A percentile compares a stretch with the other conserved stretches of the same genome.
phyloP scores from a whole-genome alignment of 352 stramenopile species.

The Phytophthora colocasiae region DNA sequence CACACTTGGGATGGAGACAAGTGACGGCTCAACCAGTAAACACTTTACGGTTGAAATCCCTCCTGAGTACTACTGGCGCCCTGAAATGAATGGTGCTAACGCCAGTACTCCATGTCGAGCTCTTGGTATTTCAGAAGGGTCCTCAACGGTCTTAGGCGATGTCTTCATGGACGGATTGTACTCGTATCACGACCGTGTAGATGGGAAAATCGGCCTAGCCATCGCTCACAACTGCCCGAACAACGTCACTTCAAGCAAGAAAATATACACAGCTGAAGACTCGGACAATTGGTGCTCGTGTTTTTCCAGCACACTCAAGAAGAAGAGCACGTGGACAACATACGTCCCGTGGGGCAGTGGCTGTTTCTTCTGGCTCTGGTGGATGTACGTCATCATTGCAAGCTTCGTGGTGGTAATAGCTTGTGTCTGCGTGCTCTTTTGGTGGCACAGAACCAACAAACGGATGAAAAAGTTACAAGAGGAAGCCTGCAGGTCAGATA shows the following conservation, averaged over 20 bases:
- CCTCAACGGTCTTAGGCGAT: slow-evolving; percentile 72
- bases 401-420: slow-evolving; percentile 64
- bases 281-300: slow-evolving; percentile 71
- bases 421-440: slow-evolving; percentile 62
- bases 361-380: slow-evolving; percentile 90
- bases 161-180: slow-evolving; percentile 90
- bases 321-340: slow-evolving; percentile 60
- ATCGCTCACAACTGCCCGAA: slow-evolving; percentile 85
- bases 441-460: slow-evolving; percentile 60
- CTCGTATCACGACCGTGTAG: slow-evolving; percentile 73
- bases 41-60: slow-evolving; percentile 85
- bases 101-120: slow-evolving; percentile 64
- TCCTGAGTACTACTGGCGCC: slow-evolving; percentile 84
- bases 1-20: slow-evolving; percentile 64
- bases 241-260: slow-evolving; percentile 76
- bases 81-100: slow-evolving; percentile 77
- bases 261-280: slow-evolving; percentile 54
- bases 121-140: slow-evolving; percentile 80
- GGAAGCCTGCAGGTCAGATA: slow-evolving; percentile 19
- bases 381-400: slow-evolving; percentile 83
- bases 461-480: slow-evolving; percentile 54
- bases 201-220: slow-evolving; percentile 70
- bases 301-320: slow-evolving; percentile 71
- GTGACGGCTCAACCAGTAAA: slow-evolving; percentile 59
- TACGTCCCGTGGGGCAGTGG: slow-evolving; percentile 64